Base-by-base conservation (phyloP, 192 early-diverging fungal species). In the Entophlyctis luteolus region DNA sequence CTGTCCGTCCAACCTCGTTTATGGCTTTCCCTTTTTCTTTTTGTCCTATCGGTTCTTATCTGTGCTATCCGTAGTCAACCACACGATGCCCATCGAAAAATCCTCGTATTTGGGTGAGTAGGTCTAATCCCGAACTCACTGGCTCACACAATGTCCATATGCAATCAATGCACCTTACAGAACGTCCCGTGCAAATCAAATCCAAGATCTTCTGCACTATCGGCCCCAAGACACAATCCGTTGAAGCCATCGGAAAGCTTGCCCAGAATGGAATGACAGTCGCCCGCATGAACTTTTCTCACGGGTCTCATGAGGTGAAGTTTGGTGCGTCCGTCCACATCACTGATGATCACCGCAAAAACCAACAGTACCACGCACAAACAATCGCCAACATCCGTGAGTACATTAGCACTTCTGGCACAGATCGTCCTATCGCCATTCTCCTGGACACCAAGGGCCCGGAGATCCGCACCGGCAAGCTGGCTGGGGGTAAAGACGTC, bases 381-480 rank as follows among this genome's bases (percentile, higher is more conserved):
- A 83, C 81, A 55, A 65, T 83, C 46, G 52, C 67, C 32, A 80
- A 79, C 70, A 20, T 83, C 33, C 73, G 74, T 32, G 37, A 55
- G 29, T 78, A 78, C 47, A 56, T 83, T 34, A 55, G 59, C 35
- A 49, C 36, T 16, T 57, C 68, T 48, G 78, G 78, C 36, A 68
- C 38, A 52, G 70, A 74, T 60, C 75, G 70, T 38, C 35, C 65
- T 12, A 76, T 83, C 22, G 81, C 78, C 63, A 74, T 83, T 48
- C 67, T 83, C 31, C 68, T 83, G n/a, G 82, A 84, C 69, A 84
- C 82, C 47, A 84, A 84, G 59, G 82, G 82, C 10, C 82, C 82
- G 1, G 82, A 84, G 57, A 84, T 84, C 67, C 52, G 81, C 70
- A 74, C 81, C 25, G 81, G 81, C n/a, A 79, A 83, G 71, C 78